Base-by-base conservation (phyloP, 2,329 filamentous ascomycete species). In the Aspergillus fumigatiaffinis region DNA sequence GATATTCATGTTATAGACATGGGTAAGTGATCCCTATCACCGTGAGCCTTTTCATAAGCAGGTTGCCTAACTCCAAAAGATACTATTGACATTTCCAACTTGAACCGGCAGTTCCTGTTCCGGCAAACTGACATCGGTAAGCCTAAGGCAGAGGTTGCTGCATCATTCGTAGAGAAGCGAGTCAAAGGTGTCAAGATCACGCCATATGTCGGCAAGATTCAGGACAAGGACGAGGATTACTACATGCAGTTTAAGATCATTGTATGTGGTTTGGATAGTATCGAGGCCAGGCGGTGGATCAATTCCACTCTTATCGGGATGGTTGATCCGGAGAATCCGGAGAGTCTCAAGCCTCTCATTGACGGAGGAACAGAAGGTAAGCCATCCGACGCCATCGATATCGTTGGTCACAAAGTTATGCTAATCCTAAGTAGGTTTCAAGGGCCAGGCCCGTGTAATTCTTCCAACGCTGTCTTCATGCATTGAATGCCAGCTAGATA, bases 1-100 rank as follows among this genome's bases (percentile, higher is more conserved):
- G 86, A 96, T 69, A 97, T 99, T 65, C 92, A 99, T 79, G 94
- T 99, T 58, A 97, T 99, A 68, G 94, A 99, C 77, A 99, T 99
- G 94, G 91, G 89, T 89, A 76, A 57, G 81, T 71, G n/a, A 17
- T 42, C 28, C 21, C 29, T 52, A 44, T 50, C 7, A 21, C 21
- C 12, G 29, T 51, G 25, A 29, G 1, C 7, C 28, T n/a, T 23
- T 25, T 8, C 14, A n/a, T 48, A 12, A 26, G 23, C 12, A n/a
- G 14, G 7, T 25, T 38, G 47, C 49, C 59, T 66, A 56, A 72
- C 60, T 54, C 25, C n/a, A 23, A 42, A 64, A 91, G 92, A 99
- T 75, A 99, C 93, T 1, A 99, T 99, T 74, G 94, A 99, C 71
- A 93, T 99, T 59, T 97, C 92, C 52, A 99, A 99, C 73, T 83